Percentiles rank a stretch among this genome's conserved stretches.
phyloP scores from a whole-genome alignment of 2,329 filamentous ascomycete species.

The Aspergillus costaricaensis region DNA sequence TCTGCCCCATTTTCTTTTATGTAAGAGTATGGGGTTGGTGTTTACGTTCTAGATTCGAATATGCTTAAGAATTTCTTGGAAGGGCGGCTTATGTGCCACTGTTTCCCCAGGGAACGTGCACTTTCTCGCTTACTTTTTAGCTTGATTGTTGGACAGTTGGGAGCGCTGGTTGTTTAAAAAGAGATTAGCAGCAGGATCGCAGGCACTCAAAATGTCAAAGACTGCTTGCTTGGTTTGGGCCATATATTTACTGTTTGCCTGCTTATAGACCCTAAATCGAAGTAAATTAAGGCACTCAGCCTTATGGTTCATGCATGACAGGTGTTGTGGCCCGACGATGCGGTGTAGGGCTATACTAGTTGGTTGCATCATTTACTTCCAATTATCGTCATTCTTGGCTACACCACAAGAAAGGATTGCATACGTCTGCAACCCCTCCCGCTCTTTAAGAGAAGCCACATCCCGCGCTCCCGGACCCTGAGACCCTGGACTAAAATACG shows the following conservation, averaged over 20 bases:
- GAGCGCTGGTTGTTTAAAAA: too few relatives aligned
- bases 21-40: not conserved
- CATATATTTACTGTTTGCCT: too few relatives aligned
- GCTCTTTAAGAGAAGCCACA: not conserved
- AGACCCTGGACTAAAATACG: conserved; percentile 5
- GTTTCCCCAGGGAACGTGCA: not conserved
- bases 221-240: too few relatives aligned
- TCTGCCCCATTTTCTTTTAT: not conserved
- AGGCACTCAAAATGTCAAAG: too few relatives aligned
- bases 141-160: too few relatives aligned
- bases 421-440: not conserved
- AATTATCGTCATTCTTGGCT: not conserved
- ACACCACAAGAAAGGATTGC: not conserved
- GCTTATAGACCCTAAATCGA: not conserved
- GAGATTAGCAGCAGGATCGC: too few relatives aligned
- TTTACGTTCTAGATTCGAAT: not conserved
- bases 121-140: too few relatives aligned
- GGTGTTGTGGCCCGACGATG: too few relatives aligned
- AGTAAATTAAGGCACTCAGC: not conserved
- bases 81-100: not conserved
- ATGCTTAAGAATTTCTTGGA: not conserved
- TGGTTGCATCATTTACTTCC: not conserved
- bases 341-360: not conserved
- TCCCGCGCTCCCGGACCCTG: conserved; percentile 3
- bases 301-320: too few relatives aligned